Conservation (phyloP, 2,329 filamentous ascomycete genomes). For the Nakataea oryzae region DNA sequence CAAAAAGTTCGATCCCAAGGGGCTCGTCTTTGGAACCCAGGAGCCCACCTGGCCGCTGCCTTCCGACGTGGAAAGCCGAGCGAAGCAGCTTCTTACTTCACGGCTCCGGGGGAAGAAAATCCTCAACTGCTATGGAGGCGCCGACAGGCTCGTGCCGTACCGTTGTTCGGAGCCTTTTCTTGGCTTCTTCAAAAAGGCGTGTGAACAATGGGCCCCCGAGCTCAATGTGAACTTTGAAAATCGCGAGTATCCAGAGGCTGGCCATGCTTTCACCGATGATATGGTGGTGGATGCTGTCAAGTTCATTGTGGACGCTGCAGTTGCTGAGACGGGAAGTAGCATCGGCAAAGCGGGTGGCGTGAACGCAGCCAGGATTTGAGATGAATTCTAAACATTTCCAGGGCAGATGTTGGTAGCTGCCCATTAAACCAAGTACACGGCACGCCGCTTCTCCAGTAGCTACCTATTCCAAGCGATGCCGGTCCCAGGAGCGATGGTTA, state of each 20-base stretch:
- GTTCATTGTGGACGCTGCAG: slow-evolving; percentile 46
- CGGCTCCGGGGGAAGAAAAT: slow-evolving; percentile 44
- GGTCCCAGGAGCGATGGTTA: slow-evolving; percentile 26
- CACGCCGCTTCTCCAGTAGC: not conserved
- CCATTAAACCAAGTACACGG: not conserved
- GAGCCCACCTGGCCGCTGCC: slow-evolving; percentile 19
- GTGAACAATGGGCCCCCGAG: slow-evolving; percentile 40
- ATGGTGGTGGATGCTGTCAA: slow-evolving; percentile 59
- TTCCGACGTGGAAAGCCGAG: slow-evolving; percentile 22
- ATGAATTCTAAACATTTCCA: not conserved
- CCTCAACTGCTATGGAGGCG: slow-evolving; percentile 53
- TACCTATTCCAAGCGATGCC: not conserved
- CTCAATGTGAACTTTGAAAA: slow-evolving; percentile 45
- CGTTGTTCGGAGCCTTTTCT: slow-evolving; percentile 48
- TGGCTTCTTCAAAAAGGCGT: slow-evolving; percentile 46
- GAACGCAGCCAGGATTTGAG: slow-evolving; percentile 19
- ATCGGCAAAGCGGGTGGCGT: slow-evolving; percentile 11
- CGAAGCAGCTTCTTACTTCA: slow-evolving; percentile 26
- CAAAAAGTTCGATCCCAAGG: slow-evolving; percentile 62
- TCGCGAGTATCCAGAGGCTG: slow-evolving; percentile 55
- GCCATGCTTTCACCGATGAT: slow-evolving; percentile 55
- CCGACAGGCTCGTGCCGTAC: slow-evolving; percentile 66
- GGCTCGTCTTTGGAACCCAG: slow-evolving; percentile 52
- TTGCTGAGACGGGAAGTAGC: slow-evolving; percentile 9
- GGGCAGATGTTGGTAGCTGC: not conserved